A percentile compares a stretch with the other conserved stretches of the same genome.
phyloP scores from a whole-genome alignment of 2,329 filamentous ascomycete genomes.

The Cadophora malorum region DNA sequence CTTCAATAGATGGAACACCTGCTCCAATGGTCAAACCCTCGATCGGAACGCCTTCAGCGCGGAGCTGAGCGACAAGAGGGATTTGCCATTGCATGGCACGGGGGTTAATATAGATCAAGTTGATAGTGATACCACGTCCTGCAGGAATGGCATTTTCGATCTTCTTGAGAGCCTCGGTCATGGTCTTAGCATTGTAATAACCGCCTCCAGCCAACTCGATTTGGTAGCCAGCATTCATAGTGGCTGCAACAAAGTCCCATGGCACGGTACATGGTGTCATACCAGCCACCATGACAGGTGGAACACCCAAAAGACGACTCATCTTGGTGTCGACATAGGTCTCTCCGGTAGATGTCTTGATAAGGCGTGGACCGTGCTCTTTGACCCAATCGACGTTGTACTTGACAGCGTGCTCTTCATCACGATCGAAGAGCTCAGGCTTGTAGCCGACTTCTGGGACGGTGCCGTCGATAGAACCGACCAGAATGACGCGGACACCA shows the following conservation, averaged over 20 bases:
- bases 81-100: conserved; percentile 93
- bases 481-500: conserved; percentile 94
- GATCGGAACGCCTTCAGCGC: conserved; percentile 86
- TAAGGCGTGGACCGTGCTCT: conserved; percentile 90
- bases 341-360: conserved; percentile 86
- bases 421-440: conserved; percentile 94
- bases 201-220: conserved; percentile 90
- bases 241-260: conserved; percentile 90
- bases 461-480: conserved; percentile 89
- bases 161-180: conserved; percentile 83
- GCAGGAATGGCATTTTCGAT: conserved; percentile 85
- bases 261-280: conserved; percentile 92
- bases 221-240: conserved; percentile 95
- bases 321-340: conserved; percentile 98
- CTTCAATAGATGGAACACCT: conserved; percentile 91
- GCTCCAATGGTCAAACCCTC: conserved; percentile 93
- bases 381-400: conserved; percentile 98
- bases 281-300: conserved; percentile 88
- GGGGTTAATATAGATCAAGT: conserved; percentile 90
- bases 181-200: conserved; percentile 82
- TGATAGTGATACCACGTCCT: conserved; percentile 86
- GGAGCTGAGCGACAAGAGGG: conserved; percentile 78
- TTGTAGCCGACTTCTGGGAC: conserved; percentile 95
- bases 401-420: conserved; percentile 92
- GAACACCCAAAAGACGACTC: conserved; percentile 83